These are phyloP conservation scores for Acacia acuminata DNA, from an alignment of 306 rosid genomes.

Conservation along the genomic window DNA sequence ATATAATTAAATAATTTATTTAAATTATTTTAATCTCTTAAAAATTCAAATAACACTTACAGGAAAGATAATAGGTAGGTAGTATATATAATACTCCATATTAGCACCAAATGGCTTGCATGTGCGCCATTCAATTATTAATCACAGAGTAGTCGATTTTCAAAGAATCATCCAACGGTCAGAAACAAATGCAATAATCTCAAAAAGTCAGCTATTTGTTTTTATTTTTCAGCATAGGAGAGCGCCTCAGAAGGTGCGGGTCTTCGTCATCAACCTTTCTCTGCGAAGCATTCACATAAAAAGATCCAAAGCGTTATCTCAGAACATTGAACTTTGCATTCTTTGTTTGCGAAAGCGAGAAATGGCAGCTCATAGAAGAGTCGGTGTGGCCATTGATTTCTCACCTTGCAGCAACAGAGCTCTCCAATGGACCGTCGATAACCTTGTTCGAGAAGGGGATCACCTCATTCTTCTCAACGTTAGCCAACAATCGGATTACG, in stretches of 20 bases:
- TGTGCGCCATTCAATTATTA: not conserved
- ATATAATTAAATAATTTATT: too few species aligned
- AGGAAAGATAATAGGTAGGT: too few species aligned
- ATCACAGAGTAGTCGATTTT: not conserved
- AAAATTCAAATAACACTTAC: too few species aligned
- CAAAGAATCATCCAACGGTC: not conserved
- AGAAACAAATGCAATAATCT: not conserved
- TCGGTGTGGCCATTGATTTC: constrained; percentile 93
- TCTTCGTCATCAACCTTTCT: not conserved
- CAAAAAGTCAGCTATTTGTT: not conserved
- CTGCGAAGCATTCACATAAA: not conserved
- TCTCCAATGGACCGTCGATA: constrained; percentile 76
- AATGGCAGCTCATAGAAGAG: constrained; percentile 48
- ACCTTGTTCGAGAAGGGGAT: constrained; percentile 70
- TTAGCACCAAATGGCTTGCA: not conserved
- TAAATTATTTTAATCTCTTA: too few species aligned
- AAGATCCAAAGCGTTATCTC: not conserved
- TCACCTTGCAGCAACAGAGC: constrained; percentile 75
- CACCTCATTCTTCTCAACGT: constrained; percentile 58
- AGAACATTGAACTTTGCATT: not conserved
- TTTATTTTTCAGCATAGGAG: too few species aligned
- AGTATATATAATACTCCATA: too few species aligned
- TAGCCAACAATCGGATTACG: constrained; percentile 52
- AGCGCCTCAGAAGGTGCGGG: constrained; percentile 32
- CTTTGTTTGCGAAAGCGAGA: not conserved